Conservation (phyloP, 345 rosid genomes). For the Syzygium aqueum region DNA sequence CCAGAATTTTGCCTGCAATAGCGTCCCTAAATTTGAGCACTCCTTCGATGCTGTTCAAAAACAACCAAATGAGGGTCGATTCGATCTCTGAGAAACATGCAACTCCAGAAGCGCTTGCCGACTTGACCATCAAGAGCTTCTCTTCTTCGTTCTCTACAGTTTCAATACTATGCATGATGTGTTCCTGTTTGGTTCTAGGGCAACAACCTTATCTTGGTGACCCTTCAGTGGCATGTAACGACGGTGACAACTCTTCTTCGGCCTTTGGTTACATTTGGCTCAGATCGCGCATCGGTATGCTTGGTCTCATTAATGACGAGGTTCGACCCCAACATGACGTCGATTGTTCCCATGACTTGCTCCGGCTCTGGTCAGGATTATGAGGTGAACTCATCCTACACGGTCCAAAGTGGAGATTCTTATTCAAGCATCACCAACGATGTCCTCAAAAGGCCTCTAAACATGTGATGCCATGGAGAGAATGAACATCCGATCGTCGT, state of each 20-base stretch:
- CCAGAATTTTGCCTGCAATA: not conserved
- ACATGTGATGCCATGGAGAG: not conserved
- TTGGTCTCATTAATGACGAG: not conserved
- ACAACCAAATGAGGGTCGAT: accelerated
- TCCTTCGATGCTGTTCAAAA: not conserved
- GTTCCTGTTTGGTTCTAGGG: not conserved
- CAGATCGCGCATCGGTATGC: not conserved
- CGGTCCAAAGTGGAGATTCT: not conserved
- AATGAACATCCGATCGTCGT: not conserved
- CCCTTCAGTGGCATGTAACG: not conserved
- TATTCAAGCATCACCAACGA: not conserved
- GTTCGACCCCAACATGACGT: not conserved
- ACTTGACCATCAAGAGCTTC: not conserved
- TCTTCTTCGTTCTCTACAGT: not conserved
- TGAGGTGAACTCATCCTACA: not conserved
- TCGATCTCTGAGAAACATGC: not conserved
- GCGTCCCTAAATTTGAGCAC: not conserved
- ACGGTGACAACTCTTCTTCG: not conserved
- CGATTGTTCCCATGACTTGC: not conserved
- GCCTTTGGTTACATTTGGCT: not conserved
- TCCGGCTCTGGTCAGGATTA: not conserved
- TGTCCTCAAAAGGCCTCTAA: not conserved
- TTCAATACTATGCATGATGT: not conserved
- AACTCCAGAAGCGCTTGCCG: not conserved
- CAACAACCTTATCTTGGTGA: not conserved